phyloP scores from a whole-genome alignment of 768 basidiomycete species.

The Lentinula lateritia region DNA sequence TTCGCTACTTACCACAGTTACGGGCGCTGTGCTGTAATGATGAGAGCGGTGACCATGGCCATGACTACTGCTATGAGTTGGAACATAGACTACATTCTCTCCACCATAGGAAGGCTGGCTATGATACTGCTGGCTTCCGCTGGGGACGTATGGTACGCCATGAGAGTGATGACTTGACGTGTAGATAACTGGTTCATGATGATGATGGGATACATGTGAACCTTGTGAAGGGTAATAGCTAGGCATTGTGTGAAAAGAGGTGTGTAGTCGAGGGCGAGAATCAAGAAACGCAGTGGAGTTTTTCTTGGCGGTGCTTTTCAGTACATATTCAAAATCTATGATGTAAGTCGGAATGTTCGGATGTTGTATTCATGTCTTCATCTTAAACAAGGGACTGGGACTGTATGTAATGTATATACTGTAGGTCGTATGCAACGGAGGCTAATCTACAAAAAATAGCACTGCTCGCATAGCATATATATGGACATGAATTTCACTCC shows the following conservation, averaged over 20 bases:
- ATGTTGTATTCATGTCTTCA: not conserved
- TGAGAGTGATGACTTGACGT: constrained; percentile 8
- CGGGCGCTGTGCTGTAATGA: not conserved
- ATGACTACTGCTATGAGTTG: constrained; percentile 12
- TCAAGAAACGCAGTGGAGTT: not conserved
- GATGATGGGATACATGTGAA: constrained; percentile 13
- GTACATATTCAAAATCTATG: not conserved
- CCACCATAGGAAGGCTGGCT: constrained; percentile 12
- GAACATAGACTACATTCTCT: constrained; percentile 16
- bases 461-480: not conserved
- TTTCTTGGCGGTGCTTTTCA: not conserved
- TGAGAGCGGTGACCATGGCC: constrained; percentile 9
- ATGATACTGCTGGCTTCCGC: constrained; percentile 17
- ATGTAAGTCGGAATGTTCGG: not conserved
- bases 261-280: not conserved
- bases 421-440: not conserved
- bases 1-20: not conserved
- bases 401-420: no score
- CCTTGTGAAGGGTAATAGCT: constrained; percentile 16
- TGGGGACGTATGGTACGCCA: constrained; percentile 6
- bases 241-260: constrained; percentile 3
- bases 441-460: not conserved
- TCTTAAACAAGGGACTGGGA: not conserved
- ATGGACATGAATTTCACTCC: constrained; percentile 34
- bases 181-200: constrained; percentile 9